A percentile compares a stretch with the other conserved stretches of the same genome.
Conservation (phyloP, 2,329 filamentous ascomycete genomes). For the Fusarium mangiferae region DNA sequence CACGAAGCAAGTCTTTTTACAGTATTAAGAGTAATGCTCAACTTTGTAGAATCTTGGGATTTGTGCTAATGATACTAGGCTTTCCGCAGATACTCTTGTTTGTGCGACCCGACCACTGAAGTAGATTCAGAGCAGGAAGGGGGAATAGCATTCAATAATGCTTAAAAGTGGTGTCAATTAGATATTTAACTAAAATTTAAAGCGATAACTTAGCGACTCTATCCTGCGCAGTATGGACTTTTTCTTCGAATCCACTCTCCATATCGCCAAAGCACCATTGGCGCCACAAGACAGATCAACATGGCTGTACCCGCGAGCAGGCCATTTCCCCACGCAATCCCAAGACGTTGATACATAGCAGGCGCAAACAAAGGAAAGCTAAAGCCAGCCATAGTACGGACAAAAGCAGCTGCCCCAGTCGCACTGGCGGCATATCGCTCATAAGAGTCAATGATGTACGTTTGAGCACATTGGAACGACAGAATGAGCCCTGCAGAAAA, state of each 20-base stretch:
- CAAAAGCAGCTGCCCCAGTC: constrained; percentile 64
- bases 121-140: no score
- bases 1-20: no score
- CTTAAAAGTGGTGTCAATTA: no score
- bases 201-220: not conserved
- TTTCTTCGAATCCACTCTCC: constrained; percentile 35
- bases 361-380: constrained; percentile 68
- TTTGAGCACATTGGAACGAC: constrained; percentile 67
- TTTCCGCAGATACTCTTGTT: no score
- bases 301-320: constrained; percentile 47
- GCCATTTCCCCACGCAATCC: constrained; percentile 58
- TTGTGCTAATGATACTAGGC: no score
- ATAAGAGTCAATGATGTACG: constrained; percentile 67
- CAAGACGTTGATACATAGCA: constrained; percentile 51
- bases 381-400: constrained; percentile 66
- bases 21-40: no score
- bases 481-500: constrained; percentile 63
- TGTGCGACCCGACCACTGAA: no score
- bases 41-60: no score
- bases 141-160: no score
- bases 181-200: not conserved
- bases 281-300: constrained; percentile 30
- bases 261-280: constrained; percentile 32
- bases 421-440: constrained; percentile 51
- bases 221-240: constrained; percentile 35